Percentiles rank a stretch among this genome's conserved stretches.
These are phyloP conservation scores for Colletotrichum limetticola DNA, from an alignment of 2,329 filamentous ascomycete genomes.

Conservation along the genomic window DNA sequence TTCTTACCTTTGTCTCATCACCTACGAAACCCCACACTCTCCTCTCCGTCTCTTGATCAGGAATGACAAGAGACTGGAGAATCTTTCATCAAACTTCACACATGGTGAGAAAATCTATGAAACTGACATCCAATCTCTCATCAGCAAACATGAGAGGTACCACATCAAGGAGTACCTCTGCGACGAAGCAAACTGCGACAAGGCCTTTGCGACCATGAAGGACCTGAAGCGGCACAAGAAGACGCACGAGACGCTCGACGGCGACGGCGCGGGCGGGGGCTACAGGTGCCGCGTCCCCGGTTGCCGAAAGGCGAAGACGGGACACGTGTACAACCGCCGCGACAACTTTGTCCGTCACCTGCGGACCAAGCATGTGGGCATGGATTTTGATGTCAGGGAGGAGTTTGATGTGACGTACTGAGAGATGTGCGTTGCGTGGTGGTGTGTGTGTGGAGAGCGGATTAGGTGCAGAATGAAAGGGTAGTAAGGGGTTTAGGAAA, in stretches of 20 bases:
- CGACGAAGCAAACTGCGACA: constrained; percentile 33
- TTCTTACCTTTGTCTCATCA: not conserved
- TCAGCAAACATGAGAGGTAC: constrained; percentile 39
- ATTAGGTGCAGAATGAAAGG: not conserved
- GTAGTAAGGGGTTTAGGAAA: not conserved
- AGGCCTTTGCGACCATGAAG: constrained; percentile 41
- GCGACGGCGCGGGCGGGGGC: constrained; percentile 32
- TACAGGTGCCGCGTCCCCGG: constrained; percentile 40
- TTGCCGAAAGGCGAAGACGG: constrained; percentile 40
- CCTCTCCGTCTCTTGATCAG: not conserved
- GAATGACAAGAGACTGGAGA: not conserved
- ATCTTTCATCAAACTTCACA: not conserved
- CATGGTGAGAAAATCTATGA: not conserved
- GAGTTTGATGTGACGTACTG: constrained; percentile 21
- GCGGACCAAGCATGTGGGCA: constrained; percentile 37
- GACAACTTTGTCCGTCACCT: constrained; percentile 42
- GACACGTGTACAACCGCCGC: constrained; percentile 41
- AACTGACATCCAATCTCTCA: not conserved
- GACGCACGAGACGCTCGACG: constrained; percentile 35
- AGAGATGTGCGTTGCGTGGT: not conserved
- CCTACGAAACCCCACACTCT: not conserved
- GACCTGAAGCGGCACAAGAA: constrained; percentile 40
- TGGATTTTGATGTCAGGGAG: constrained; percentile 31
- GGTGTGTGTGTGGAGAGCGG: too few relatives aligned
- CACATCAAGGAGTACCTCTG: constrained; percentile 39